Evolutionary conservation across 169 alveolate genomes (phyloP).

Genomic region (Hepatocystis sp.): DNA sequence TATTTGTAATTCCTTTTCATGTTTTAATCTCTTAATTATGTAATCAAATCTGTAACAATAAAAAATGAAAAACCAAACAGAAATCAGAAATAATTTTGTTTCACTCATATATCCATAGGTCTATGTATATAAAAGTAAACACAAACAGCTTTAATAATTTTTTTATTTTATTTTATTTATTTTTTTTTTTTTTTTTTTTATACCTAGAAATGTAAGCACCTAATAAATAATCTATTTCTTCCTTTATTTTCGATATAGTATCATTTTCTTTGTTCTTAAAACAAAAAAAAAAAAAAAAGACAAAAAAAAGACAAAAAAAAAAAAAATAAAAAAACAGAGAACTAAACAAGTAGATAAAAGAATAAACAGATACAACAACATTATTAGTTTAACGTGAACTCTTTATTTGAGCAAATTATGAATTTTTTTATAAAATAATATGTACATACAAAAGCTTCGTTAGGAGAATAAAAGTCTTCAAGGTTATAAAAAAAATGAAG

Average conservation of each 20-base stretch:
- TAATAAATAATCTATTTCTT: constrained; percentile 33
- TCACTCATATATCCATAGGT: too few species aligned
- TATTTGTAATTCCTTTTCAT: constrained; percentile 46
- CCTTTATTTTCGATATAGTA: constrained; percentile 20
- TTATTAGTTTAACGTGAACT: too few species aligned
- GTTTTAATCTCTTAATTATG: constrained; percentile 49
- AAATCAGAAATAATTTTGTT: too few species aligned
- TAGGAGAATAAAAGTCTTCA: not conserved
- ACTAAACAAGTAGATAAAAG: too few species aligned
- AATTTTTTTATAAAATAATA: too few species aligned
- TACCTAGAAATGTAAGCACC: constrained; percentile 62
- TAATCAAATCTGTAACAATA: constrained; percentile 28
- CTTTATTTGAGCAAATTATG: too few species aligned
- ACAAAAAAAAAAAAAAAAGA: constrained; percentile 9
- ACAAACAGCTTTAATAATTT: too few species aligned
- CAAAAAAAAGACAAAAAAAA: not conserved
- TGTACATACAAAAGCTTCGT: constrained; percentile 14
- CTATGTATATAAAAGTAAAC: too few species aligned
- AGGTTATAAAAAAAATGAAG: constrained; percentile 24
- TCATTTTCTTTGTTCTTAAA: constrained; percentile 12
- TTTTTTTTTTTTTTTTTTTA: too few species aligned
- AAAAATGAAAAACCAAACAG: too few species aligned
- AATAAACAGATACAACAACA: too few species aligned
- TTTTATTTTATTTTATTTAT: too few species aligned
- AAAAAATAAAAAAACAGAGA: not conserved